Conservation (phyloP, 1,139 yeast species). For the Geotrichum candidum region DNA sequence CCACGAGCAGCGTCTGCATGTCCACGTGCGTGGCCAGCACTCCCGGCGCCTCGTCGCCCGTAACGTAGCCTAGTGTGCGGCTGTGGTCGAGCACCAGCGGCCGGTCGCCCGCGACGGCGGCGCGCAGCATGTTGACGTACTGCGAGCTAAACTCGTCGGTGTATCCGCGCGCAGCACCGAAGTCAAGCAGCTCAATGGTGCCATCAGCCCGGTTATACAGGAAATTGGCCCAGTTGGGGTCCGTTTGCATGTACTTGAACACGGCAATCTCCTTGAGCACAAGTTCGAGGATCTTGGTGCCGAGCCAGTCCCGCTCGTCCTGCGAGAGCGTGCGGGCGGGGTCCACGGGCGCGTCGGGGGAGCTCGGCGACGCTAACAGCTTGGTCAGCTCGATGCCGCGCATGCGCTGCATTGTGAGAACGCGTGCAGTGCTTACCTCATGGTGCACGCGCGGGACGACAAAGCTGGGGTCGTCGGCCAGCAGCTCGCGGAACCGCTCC, state of each 20-base stretch:
- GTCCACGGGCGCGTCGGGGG: constrained; percentile 39
- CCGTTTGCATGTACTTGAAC: constrained; percentile 93
- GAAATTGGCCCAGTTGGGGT: constrained; percentile 98
- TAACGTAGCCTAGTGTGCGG: constrained; percentile 57
- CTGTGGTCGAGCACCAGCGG: background rate
- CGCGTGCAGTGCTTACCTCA: constrained; percentile 71
- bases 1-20: constrained; percentile 85
- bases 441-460: constrained; percentile 77
- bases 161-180: constrained; percentile 89
- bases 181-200: constrained; percentile 80
- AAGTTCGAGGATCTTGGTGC: constrained; percentile 77
- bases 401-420: constrained; percentile 86
- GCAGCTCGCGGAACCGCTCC: constrained; percentile 57
- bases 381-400: constrained; percentile 77
- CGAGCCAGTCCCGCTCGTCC: constrained; percentile 70
- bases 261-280: constrained; percentile 79
- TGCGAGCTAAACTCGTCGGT: constrained; percentile 59
- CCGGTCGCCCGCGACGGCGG: constrained; percentile 68
- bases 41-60: constrained; percentile 79
- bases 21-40: constrained; percentile 90
- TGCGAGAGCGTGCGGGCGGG: constrained; percentile 47
- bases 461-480: constrained; percentile 63
- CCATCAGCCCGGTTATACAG: constrained; percentile 61
- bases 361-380: constrained; percentile 35
- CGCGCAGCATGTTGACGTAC: constrained; percentile 68